These are phyloP conservation scores for Coemansia sp. DNA, from an alignment of 192 early-diverging fungal genomes.

Conservation along the genomic window DNA sequence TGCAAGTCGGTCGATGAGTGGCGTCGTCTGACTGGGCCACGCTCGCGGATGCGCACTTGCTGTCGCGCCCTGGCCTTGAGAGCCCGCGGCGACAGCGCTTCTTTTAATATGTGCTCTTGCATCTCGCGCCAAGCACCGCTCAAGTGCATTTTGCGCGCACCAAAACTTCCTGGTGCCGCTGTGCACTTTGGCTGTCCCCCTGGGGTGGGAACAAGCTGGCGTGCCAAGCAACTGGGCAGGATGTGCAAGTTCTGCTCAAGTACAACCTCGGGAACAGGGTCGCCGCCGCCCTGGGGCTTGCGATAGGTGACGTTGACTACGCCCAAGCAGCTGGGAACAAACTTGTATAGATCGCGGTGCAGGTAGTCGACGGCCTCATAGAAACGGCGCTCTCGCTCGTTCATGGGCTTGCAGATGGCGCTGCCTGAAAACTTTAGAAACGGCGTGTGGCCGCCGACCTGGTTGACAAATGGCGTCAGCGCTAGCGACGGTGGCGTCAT, in stretches of 20 bases:
- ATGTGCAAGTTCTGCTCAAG: conserved; percentile 90
- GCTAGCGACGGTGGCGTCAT: conserved; percentile 61
- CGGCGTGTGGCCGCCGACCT: conserved; percentile 95
- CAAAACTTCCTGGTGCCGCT: conserved; percentile 49
- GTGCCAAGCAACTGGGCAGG: conserved; percentile 67
- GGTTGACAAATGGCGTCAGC: conserved; percentile 76
- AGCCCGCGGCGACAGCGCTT: conserved; percentile 85
- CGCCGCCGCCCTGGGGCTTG: conserved; percentile 23
- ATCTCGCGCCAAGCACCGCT: conserved; percentile 65
- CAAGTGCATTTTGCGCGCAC: conserved; percentile 48
- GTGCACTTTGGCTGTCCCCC: conserved; percentile 31
- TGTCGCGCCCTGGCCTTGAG: conserved; percentile 71
- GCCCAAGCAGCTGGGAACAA: conserved; percentile 90
- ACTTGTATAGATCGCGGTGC: conserved; percentile 77
- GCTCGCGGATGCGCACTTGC: conserved; percentile 43
- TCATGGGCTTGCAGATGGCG: conserved; percentile 95
- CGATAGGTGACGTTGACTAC: conserved; percentile 91
- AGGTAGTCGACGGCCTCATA: conserved; percentile 81
- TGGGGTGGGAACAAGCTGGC: conserved; percentile 25
- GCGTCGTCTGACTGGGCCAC: conserved; percentile 43
- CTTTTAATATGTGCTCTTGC: conserved; percentile 85
- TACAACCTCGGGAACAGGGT: conserved; percentile 61
- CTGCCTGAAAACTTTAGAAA: conserved; percentile 94
- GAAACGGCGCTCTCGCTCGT: conserved; percentile 76
- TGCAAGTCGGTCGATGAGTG: conserved; percentile 57